Percentiles rank a stretch among this genome's conserved stretches.
phyloP scores from a whole-genome alignment of 1,139 yeast species.

The Geotrichum europaeum region DNA sequence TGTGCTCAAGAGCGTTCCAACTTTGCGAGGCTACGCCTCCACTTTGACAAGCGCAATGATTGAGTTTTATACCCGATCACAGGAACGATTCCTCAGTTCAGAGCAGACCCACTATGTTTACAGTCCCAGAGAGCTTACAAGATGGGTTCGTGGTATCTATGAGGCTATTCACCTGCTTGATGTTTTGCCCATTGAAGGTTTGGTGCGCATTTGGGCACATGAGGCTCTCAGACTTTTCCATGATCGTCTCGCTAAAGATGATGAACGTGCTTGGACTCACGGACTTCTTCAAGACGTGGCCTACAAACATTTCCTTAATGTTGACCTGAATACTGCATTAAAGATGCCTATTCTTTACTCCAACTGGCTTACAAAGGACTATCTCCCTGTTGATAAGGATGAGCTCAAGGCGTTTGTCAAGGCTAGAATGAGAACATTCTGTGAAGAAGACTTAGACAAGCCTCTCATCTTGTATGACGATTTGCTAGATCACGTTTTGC shows the following conservation, averaged over 20 bases:
- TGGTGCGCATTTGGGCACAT: conserved; percentile 71
- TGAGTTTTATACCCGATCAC: conserved; percentile 49
- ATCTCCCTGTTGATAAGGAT: conserved; percentile 49
- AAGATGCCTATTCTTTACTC: conserved; percentile 56
- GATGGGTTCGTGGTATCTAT: conserved; percentile 79
- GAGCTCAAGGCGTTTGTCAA: conserved; percentile 51
- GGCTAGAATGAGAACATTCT: conserved; percentile 63
- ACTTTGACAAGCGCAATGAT: conserved; percentile 64
- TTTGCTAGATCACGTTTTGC: conserved; percentile 63
- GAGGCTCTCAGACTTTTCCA: conserved; percentile 74
- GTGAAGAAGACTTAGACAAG: conserved; percentile 62
- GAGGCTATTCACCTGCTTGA: conserved; percentile 46
- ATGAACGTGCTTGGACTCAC: conserved; percentile 51
- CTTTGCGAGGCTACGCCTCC: conserved; percentile 48
- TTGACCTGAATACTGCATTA: conserved; percentile 38
- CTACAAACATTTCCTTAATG: conserved; percentile 43
- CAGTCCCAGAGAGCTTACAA: conserved; percentile 86
- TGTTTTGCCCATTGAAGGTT: conserved; percentile 37
- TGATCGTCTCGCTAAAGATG: conserved; percentile 54
- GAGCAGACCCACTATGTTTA: conserved; percentile 56
- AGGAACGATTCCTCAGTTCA: conserved; percentile 36
- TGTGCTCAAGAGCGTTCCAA: conserved; percentile 57
- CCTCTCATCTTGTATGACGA: conserved; percentile 63
- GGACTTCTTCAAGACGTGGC: conserved; percentile 41
- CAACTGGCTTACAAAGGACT: conserved; percentile 65